Conservation (phyloP, 257 asterid species). For the Solanum habrochaites region DNA sequence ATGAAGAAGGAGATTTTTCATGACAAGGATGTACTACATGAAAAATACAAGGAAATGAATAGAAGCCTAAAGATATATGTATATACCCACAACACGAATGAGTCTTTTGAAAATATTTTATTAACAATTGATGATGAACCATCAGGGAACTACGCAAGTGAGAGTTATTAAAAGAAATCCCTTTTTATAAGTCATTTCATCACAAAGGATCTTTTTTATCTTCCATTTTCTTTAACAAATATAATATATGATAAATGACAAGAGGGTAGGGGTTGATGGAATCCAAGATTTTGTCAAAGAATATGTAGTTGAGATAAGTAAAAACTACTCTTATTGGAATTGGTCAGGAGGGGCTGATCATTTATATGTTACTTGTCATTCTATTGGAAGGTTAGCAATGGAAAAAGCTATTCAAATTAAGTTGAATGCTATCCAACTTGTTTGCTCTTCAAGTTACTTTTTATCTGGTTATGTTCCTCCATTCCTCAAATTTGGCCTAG, state of each 20-base stretch:
- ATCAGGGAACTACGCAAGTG: conserved; percentile 84
- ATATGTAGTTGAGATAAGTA: conserved; percentile 39
- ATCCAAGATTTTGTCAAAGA: conserved; percentile 34
- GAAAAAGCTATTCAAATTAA: conserved; percentile 49
- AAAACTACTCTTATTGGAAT: conserved; percentile 62
- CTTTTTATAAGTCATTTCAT: conserved; percentile 54
- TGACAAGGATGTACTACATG: conserved; percentile 27
- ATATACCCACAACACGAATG: conserved; percentile 46
- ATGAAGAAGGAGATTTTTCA: conserved; percentile 29
- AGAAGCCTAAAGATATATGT: conserved; percentile 39
- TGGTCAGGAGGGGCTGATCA: conserved; percentile 78
- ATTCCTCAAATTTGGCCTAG: conserved; percentile 95
- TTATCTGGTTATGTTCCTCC: conserved; percentile 55
- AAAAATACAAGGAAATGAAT: conserved; percentile 61
- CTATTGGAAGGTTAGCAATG: conserved; percentile 73
- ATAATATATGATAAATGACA: conserved; percentile 57
- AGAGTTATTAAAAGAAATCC: conserved; percentile 65
- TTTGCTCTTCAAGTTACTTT: conserved; percentile 83
- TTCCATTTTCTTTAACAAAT: conserved; percentile 72
- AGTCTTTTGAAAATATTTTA: conserved; percentile 61
- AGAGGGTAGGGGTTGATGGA: conserved; percentile 62
- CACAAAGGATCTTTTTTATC: conserved; percentile 61
- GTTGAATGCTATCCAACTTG: conserved; percentile 68
- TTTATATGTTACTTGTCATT: conserved; percentile 83
- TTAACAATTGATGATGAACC: conserved; percentile 32